Percentiles rank a stretch among this genome's conserved stretches.
phyloP scores from a whole-genome alignment of 495 filamentous ascomycete genomes.

The Recurvomyces mirabilis region DNA sequence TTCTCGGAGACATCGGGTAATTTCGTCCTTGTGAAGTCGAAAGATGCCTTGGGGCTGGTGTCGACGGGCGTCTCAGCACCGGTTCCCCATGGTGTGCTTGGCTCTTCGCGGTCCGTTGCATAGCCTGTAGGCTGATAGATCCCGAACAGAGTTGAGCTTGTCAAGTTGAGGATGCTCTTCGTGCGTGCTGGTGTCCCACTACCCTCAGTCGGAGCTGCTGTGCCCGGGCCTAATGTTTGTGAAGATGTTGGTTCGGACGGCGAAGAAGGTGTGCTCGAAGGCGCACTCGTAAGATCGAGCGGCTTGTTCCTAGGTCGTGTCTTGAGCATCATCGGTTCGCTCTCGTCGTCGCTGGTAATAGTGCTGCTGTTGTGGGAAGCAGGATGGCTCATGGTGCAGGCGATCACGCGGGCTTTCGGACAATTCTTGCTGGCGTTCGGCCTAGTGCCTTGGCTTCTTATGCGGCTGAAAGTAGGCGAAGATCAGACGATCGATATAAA shows the following conservation, averaged over 20 bases:
- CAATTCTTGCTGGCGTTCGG: too few species aligned
- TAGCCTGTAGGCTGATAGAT: constrained; percentile 69
- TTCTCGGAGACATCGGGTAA: constrained; percentile 4
- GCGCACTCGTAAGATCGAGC: constrained; percentile 18
- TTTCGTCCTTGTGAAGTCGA: constrained; percentile 9
- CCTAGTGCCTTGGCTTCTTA: too few species aligned
- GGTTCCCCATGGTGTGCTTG: constrained; percentile 56
- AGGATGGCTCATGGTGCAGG: constrained; percentile 18
- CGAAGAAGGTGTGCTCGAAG: constrained; percentile 40
- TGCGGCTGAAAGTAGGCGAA: too few species aligned
- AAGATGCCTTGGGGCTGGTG: constrained; percentile 17
- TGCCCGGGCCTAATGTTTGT: constrained; percentile 28
- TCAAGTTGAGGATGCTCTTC: constrained; percentile 75
- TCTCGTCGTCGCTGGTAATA: constrained; percentile 2
- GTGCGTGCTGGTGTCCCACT: constrained; percentile 38
- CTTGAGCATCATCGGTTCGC: constrained; percentile 13
- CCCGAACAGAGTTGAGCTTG: constrained; percentile 75
- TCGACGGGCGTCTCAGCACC: constrained; percentile 52
- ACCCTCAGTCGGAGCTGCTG: constrained; percentile 19
- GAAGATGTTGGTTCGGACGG: constrained; percentile 29
- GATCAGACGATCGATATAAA: background rate
- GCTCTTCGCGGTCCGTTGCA: constrained; percentile 35
- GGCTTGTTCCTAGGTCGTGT: constrained; percentile 8
- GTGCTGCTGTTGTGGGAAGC: background rate
- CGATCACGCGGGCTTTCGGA: too few species aligned